Conservation (phyloP, 306 rosid genomes). For the Vicia faba region DNA sequence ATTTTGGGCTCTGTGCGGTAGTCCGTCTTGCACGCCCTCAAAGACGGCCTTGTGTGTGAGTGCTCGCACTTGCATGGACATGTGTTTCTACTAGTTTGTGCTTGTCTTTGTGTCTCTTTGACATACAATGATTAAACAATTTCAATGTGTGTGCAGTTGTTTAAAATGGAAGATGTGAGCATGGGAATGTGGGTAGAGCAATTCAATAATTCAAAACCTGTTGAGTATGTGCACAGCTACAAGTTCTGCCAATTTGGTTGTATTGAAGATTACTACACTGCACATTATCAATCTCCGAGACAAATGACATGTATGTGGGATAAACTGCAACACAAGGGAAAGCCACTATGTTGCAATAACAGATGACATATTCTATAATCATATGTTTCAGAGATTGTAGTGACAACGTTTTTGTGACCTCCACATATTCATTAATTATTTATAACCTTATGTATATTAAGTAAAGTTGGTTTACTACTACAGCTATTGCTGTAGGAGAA, state of each 20-base stretch:
- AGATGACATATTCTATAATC: conserved; percentile 19
- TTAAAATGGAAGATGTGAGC: conserved; percentile 86
- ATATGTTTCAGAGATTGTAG: neutral
- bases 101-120: neutral
- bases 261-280: conserved; percentile 62
- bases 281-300: conserved; percentile 80
- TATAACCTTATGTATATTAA: conserved; percentile 2
- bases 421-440: conserved; percentile 12
- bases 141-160: conserved; percentile 41
- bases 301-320: conserved; percentile 51
- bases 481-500: conserved; percentile 5
- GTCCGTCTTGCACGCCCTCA: too few relatives aligned
- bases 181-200: conserved; percentile 88
- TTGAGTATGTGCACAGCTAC: conserved; percentile 56
- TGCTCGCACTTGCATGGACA: neutral
- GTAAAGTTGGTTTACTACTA: conserved; percentile 1
- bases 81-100: neutral
- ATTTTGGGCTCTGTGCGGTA: too few relatives aligned
- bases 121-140: neutral
- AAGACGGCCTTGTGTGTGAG: too few relatives aligned
- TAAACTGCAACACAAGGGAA: conserved; percentile 22
- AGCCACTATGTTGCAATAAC: conserved; percentile 9
- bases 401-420: neutral
- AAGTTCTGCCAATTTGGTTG: conserved; percentile 76
- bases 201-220: conserved; percentile 53